Evolutionary conservation across 192 early-diverging fungal genomes (phyloP).

Genomic region (Bifiguratus adelaidae): DNA sequence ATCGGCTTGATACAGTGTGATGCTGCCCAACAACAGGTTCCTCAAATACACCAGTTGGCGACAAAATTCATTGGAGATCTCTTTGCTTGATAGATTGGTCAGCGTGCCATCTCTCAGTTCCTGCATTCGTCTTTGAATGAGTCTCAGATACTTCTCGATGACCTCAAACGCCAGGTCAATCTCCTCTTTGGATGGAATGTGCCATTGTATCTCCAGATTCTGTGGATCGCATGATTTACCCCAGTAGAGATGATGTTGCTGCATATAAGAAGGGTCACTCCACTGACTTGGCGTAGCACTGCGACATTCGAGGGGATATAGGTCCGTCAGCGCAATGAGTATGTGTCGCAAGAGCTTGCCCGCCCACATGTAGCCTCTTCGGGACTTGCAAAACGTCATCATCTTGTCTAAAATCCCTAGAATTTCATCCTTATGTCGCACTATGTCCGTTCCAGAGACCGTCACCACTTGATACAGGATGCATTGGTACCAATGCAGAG

Average conservation of each 20-base stretch:
- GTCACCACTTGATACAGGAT: conserved; percentile 47
- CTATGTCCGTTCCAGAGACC: conserved; percentile 29
- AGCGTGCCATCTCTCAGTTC: conserved; percentile 21
- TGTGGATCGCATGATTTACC: conserved; percentile 43
- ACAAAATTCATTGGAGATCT: conserved; percentile 38
- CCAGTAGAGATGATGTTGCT: conserved; percentile 68
- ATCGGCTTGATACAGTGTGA: conserved; percentile 39
- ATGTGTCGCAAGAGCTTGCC: conserved; percentile 42
- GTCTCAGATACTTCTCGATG: conserved; percentile 36
- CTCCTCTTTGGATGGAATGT: conserved; percentile 57
- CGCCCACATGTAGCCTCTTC: conserved; percentile 61
- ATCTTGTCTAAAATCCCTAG: conserved; percentile 31
- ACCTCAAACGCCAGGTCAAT: conserved; percentile 56
- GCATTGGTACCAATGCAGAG: conserved; percentile 70
- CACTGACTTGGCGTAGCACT: conserved; percentile 37
- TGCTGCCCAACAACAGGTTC: conserved; percentile 41
- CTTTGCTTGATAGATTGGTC: neutral
- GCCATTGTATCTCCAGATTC: conserved; percentile 63
- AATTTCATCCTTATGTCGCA: conserved; percentile 38
- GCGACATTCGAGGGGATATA: conserved; percentile 48
- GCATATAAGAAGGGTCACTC: conserved; percentile 43
- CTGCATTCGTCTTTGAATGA: conserved; percentile 20
- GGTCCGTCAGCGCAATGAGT: conserved; percentile 29
- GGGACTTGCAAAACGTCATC: conserved; percentile 40
- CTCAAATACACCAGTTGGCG: conserved; percentile 32